Conservation (phyloP, 257 asterid species). For the Marsdenia floribunda region DNA sequence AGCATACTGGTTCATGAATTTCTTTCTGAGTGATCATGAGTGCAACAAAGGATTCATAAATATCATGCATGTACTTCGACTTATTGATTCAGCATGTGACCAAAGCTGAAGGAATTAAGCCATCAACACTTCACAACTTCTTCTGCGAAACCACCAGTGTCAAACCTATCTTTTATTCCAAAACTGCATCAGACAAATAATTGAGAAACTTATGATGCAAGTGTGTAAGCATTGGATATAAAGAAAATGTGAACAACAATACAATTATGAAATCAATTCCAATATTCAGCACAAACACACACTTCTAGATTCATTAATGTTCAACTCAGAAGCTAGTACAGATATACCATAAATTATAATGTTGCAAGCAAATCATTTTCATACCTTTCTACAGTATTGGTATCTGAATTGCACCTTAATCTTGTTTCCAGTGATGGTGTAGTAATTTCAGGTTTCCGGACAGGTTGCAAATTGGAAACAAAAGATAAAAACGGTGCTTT, state of each 20-base stretch:
- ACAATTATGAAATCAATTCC: background rate
- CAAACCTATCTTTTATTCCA: background rate
- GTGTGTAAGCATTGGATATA: too few species aligned
- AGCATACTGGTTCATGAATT: background rate
- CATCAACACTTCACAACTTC: background rate
- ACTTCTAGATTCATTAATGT: background rate
- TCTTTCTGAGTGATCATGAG: background rate
- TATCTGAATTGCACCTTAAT: conserved; percentile 27
- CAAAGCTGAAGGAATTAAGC: background rate
- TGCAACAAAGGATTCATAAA: background rate
- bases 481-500: conserved; percentile 66
- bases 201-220: background rate
- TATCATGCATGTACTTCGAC: conserved; percentile 3
- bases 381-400: conserved; percentile 56
- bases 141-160: background rate
- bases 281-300: background rate
- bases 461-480: conserved; percentile 48
- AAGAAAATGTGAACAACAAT: background rate
- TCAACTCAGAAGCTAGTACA: background rate
- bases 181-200: background rate
- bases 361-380: background rate
- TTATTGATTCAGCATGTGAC: background rate
- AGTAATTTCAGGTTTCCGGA: conserved; percentile 36
- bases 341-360: background rate
- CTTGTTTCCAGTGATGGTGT: conserved; percentile 38